Conservation (phyloP, 2,329 filamentous ascomycete species). For the Penicillium brevicompactum region DNA sequence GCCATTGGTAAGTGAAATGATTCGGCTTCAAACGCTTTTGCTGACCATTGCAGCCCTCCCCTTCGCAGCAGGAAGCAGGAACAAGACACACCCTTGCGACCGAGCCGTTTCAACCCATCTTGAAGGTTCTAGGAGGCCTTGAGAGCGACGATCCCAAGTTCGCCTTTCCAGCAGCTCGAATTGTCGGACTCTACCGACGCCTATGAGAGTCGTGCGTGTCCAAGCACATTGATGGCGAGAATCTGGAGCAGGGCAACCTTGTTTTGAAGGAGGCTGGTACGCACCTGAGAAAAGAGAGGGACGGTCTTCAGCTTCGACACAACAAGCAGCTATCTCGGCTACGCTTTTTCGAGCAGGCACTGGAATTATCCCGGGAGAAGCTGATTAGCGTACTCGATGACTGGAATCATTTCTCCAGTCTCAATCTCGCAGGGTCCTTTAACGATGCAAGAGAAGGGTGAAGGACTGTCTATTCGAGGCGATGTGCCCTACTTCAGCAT, state of each 20-base stretch:
- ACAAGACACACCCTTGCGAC: background rate
- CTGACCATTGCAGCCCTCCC: background rate
- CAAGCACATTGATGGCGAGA: slow-evolving; percentile 2
- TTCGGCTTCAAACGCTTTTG: background rate
- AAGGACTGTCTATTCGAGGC: background rate
- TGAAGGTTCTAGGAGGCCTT: background rate
- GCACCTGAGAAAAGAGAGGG: no score
- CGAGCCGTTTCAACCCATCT: background rate
- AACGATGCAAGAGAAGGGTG: background rate
- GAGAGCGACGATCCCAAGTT: background rate
- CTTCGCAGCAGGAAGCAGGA: slow-evolving; percentile 30
- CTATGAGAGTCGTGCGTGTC: background rate
- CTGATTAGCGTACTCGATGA: slow-evolving; percentile 5
- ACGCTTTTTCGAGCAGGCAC: slow-evolving; percentile 1
- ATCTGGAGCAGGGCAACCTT: background rate
- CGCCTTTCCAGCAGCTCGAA: background rate
- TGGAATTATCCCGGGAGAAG: background rate
- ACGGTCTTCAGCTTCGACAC: no score
- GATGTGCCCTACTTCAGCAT: no score
- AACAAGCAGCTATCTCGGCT: no score
- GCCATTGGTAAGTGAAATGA: background rate
- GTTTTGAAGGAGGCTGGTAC: background rate
- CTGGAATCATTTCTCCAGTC: background rate
- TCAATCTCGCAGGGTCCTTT: background rate
- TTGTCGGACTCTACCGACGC: background rate